Conservation (phyloP, 176 grass and related monocot genomes). For the Dactylis glomerata region DNA sequence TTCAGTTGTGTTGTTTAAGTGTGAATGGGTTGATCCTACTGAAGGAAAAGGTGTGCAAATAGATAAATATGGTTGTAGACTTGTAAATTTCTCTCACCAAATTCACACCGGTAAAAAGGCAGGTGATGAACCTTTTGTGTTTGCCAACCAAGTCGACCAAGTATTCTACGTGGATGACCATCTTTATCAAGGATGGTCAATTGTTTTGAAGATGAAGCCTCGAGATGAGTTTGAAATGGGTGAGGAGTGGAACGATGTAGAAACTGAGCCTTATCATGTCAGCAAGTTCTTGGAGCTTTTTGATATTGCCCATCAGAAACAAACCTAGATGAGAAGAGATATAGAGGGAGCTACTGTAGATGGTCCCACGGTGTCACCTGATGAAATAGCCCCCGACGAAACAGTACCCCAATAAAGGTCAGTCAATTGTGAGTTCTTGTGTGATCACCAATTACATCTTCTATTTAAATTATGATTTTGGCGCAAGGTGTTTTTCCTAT, state of each 20-base stretch:
- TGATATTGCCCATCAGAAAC: not conserved
- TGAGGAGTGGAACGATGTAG: slow-evolving; percentile 21
- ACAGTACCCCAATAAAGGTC: not conserved
- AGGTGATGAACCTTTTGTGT: not conserved
- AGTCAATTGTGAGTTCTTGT: not conserved
- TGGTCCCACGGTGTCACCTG: not conserved
- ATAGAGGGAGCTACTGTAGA: not conserved
- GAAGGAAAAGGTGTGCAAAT: not conserved
- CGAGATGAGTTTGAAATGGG: slow-evolving; percentile 24
- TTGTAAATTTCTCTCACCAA: slow-evolving; percentile 8
- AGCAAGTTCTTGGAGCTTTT: not conserved
- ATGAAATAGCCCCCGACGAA: not conserved
- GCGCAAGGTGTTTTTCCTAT: not conserved
- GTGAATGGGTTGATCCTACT: slow-evolving; percentile 27
- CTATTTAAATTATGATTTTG: not conserved
- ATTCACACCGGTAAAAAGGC: not conserved
- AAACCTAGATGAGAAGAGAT: not conserved
- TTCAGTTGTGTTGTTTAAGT: slow-evolving; percentile 27
- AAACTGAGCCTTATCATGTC: not conserved
- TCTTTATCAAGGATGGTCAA: not conserved
- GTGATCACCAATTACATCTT: not conserved
- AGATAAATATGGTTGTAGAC: slow-evolving; percentile 15
- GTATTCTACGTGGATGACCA: slow-evolving; percentile 19
- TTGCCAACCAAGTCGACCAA: slow-evolving; percentile 9
- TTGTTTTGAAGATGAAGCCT: slow-evolving; percentile 2